A percentile compares a stretch with the other conserved stretches of the same genome.
These are phyloP conservation scores for Sophora flavescens DNA, from an alignment of 306 rosid species.

Conservation along the genomic window DNA sequence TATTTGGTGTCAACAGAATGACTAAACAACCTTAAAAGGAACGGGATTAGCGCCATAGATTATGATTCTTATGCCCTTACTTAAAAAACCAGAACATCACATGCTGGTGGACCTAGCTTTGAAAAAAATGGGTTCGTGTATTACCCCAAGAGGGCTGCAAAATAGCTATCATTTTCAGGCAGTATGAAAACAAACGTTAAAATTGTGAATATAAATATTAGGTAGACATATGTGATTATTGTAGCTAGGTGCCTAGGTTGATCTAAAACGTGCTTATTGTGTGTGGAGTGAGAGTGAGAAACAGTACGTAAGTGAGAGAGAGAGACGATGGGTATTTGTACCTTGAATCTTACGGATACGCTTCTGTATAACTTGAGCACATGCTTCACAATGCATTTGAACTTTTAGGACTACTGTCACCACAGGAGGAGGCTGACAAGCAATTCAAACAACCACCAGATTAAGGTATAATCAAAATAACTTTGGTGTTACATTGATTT, in stretches of 20 bases:
- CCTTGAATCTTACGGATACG: slow-evolving; percentile 76
- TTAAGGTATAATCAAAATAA: background rate
- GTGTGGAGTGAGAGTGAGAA: background rate
- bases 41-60: slow-evolving; percentile 38
- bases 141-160: background rate
- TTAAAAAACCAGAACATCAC: background rate
- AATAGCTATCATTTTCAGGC: background rate
- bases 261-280: too few relatives aligned
- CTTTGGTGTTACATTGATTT: background rate
- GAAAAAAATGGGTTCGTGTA: background rate
- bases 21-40: slow-evolving; percentile 28
- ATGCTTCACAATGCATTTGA: slow-evolving; percentile 86
- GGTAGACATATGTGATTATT: background rate
- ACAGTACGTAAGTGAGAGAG: background rate
- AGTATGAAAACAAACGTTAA: background rate
- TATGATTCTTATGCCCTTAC: background rate
- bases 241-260: too few relatives aligned
- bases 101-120: background rate
- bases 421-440: slow-evolving; percentile 65
- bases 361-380: slow-evolving; percentile 76
- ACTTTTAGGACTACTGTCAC: slow-evolving; percentile 64
- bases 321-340: slow-evolving; percentile 29
- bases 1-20: background rate
- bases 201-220: background rate
- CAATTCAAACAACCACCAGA: slow-evolving; percentile 11